phyloP scores from a whole-genome alignment of 2,329 filamentous ascomycete genomes.

The Colletotrichum godetiae region DNA sequence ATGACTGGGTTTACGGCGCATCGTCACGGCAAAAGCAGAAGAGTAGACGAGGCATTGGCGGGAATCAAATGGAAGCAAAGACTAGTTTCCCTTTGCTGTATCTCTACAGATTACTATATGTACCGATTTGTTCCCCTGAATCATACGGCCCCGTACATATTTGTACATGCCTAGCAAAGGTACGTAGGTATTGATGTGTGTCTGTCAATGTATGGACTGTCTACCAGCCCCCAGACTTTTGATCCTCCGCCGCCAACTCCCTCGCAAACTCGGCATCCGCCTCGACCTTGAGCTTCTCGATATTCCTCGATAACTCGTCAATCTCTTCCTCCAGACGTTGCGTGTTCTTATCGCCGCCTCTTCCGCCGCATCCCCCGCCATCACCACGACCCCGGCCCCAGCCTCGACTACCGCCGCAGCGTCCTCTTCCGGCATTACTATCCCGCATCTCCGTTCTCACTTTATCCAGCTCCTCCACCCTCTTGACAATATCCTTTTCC shows the following conservation, averaged over 20 bases:
- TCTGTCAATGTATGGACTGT: neutral
- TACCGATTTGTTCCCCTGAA: no score
- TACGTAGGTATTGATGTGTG: neutral
- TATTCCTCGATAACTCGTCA: conserved; percentile 49
- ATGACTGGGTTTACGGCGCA: conserved; percentile 19
- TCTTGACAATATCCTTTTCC: conserved; percentile 10
- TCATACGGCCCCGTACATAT: no score
- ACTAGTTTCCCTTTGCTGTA: neutral
- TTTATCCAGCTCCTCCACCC: conserved; percentile 35
- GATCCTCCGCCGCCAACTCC: conserved; percentile 49
- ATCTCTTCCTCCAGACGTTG: conserved; percentile 49
- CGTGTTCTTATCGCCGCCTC: conserved; percentile 22
- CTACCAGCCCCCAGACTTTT: conserved; percentile 15
- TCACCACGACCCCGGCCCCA: conserved; percentile 34
- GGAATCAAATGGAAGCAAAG: conserved; percentile 7
- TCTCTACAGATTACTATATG: neutral
- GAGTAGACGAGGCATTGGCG: conserved; percentile 11
- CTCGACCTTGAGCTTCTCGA: conserved; percentile 54
- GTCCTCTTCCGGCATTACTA: conserved; percentile 16
- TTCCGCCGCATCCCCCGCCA: neutral
- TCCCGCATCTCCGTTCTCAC: neutral
- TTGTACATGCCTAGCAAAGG: no score
- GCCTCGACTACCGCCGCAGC: conserved; percentile 14
- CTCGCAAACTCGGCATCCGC: conserved; percentile 60
- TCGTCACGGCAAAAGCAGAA: conserved; percentile 15